Evolutionary conservation across 441 rosid species (phyloP).

Genomic region (Gossypium gossypioides): DNA sequence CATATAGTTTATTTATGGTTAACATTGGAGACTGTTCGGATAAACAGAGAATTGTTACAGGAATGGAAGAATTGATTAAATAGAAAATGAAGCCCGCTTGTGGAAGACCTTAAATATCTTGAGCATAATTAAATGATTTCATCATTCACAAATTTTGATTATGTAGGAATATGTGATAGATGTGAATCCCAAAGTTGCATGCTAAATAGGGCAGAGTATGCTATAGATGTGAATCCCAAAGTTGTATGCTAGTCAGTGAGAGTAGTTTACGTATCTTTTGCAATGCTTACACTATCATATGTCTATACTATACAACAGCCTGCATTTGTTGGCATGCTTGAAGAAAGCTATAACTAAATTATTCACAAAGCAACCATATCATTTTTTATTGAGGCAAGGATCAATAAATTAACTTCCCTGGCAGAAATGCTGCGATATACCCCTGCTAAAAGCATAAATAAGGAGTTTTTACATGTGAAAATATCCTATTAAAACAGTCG

Average conservation of each 20-base stretch:
- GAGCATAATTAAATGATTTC: not conserved
- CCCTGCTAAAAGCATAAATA: not conserved
- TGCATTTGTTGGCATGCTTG: not conserved
- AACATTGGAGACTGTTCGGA: not conserved
- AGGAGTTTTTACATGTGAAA: slow-evolving; percentile 6
- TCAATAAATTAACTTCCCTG: not conserved
- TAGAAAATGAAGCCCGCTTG: not conserved
- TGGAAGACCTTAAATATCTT: not conserved
- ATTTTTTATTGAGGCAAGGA: slow-evolving; percentile 14
- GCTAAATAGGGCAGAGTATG: not conserved
- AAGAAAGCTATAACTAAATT: not conserved
- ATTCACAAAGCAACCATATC: not conserved
- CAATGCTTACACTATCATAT: not conserved
- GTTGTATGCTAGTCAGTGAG: slow-evolving; percentile 1
- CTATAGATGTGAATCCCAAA: not conserved
- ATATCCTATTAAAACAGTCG: not conserved
- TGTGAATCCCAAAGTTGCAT: not conserved
- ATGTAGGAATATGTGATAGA: not conserved
- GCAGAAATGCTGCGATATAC: not conserved
- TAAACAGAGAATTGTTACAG: not conserved
- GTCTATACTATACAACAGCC: not conserved
- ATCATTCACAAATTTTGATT: not conserved
- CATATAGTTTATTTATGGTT: not conserved
- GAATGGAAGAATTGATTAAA: not conserved
- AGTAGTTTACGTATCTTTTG: not conserved